phyloP scores from a whole-genome alignment of 2,329 filamentous ascomycete genomes.

The Hypoxylon sp. region DNA sequence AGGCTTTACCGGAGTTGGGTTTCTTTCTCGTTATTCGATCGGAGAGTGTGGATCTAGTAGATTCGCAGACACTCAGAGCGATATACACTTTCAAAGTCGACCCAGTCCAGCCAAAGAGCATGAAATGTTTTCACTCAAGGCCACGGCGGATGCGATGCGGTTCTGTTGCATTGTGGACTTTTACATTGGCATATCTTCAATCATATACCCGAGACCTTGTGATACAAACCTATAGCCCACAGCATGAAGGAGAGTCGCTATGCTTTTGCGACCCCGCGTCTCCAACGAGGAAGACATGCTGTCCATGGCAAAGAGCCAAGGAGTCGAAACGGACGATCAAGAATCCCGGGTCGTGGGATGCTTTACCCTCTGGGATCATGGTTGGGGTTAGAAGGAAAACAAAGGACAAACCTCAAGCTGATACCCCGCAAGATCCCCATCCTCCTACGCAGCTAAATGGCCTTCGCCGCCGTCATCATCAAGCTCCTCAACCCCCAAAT shows the following conservation, averaged over 20 bases:
- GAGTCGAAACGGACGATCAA: conserved; percentile 68
- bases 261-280: conserved; percentile 66
- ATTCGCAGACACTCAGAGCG: conserved; percentile 68
- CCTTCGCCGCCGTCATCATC: conserved; percentile 53
- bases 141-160: conserved; percentile 68
- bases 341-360: conserved; percentile 77
- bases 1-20: conserved; percentile 71
- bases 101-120: conserved; percentile 69
- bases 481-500: conserved; percentile 39
- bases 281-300: conserved; percentile 61
- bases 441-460: conserved; percentile 44
- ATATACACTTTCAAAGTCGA: conserved; percentile 75
- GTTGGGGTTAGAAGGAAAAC: conserved; percentile 72
- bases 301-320: conserved; percentile 66
- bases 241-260: conserved; percentile 68
- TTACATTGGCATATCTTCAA: conserved; percentile 76
- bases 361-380: conserved; percentile 71
- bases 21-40: conserved; percentile 73
- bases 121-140: conserved; percentile 72
- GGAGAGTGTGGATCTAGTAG: conserved; percentile 71
- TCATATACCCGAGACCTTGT: conserved; percentile 73
- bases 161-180: conserved; percentile 69
- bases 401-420: conserved; percentile 46
- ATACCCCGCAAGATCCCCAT: conserved; percentile 38
- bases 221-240: conserved; percentile 73